A percentile compares a stretch with the other conserved stretches of the same genome.
These are phyloP conservation scores for Conoideocrella luteorostrata DNA, from an alignment of 2,329 filamentous ascomycete species.

Conservation along the genomic window DNA sequence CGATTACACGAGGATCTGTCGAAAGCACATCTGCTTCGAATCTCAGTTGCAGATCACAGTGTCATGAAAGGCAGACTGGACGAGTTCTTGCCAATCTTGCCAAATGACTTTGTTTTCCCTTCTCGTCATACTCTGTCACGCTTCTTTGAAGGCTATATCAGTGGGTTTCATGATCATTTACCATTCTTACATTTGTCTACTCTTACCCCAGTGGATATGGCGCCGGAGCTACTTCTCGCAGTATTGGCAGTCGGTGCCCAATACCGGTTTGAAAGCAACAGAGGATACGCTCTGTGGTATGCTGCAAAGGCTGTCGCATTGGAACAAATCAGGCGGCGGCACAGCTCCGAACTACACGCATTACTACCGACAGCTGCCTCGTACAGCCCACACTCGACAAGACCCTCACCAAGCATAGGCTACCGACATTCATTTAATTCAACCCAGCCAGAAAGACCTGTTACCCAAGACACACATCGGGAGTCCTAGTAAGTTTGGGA, in stretches of 20 bases:
- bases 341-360: conserved; percentile 51
- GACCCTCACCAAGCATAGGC: conserved; percentile 50
- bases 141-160: conserved; percentile 65
- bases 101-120: conserved; percentile 59
- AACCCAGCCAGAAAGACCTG: conserved; percentile 49
- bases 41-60: conserved; percentile 48
- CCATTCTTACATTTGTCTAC: conserved; percentile 63
- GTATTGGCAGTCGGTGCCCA: conserved; percentile 62
- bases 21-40: conserved; percentile 34
- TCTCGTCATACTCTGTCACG: conserved; percentile 62
- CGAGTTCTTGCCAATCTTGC: conserved; percentile 54
- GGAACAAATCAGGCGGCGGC: conserved; percentile 52
- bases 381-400: conserved; percentile 54
- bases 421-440: conserved; percentile 55
- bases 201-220: conserved; percentile 55
- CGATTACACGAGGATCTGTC: conserved; percentile 24
- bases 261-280: conserved; percentile 55
- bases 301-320: conserved; percentile 51
- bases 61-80: conserved; percentile 53
- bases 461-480: conserved; percentile 51
- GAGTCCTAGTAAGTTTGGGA: conserved; percentile 50
- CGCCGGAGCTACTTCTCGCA: conserved; percentile 61
- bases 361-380: conserved; percentile 50
- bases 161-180: conserved; percentile 54
- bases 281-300: conserved; percentile 56